Conservation (phyloP, 306 rosid species). For the Medicago arabica region DNA sequence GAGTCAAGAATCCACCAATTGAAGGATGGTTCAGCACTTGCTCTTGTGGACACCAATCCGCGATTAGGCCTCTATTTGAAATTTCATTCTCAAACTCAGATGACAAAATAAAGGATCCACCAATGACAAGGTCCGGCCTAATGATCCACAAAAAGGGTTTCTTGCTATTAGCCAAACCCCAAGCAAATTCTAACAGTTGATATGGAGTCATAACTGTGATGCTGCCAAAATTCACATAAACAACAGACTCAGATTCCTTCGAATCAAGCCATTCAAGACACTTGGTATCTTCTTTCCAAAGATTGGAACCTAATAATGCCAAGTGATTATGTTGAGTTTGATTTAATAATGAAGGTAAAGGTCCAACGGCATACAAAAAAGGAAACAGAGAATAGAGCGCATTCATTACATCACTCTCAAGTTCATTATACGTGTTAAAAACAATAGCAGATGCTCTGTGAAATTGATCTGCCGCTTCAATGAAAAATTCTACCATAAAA, state of each 20-base stretch:
- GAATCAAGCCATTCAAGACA: conserved; percentile 32
- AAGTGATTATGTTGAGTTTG: not conserved
- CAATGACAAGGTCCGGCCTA: conserved; percentile 24
- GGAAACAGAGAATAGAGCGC: conserved; percentile 14
- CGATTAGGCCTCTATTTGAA: conserved; percentile 26
- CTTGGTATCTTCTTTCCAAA: conserved; percentile 29
- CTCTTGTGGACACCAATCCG: conserved; percentile 25
- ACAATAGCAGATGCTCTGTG: not conserved
- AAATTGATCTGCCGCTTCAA: not conserved
- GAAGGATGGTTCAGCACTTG: conserved; percentile 17
- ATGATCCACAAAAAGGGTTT: conserved; percentile 30
- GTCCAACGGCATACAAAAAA: not conserved
- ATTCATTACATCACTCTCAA: conserved; percentile 29
- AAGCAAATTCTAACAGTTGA: conserved; percentile 23
- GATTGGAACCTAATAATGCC: conserved; percentile 8
- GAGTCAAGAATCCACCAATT: conserved; percentile 31
- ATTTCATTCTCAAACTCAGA: conserved; percentile 9
- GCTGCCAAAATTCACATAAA: conserved; percentile 34
- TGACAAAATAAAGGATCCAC: conserved; percentile 10
- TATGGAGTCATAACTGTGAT: conserved; percentile 3
- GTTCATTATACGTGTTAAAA: conserved; percentile 26
- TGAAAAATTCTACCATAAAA: not conserved
- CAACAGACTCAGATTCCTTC: not conserved
- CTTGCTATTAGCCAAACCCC: conserved; percentile 37
- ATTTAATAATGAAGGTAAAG: conserved; percentile 4